These are phyloP conservation scores for Lactifluus echinatus DNA, from an alignment of 768 basidiomycete species.

Conservation along the genomic window DNA sequence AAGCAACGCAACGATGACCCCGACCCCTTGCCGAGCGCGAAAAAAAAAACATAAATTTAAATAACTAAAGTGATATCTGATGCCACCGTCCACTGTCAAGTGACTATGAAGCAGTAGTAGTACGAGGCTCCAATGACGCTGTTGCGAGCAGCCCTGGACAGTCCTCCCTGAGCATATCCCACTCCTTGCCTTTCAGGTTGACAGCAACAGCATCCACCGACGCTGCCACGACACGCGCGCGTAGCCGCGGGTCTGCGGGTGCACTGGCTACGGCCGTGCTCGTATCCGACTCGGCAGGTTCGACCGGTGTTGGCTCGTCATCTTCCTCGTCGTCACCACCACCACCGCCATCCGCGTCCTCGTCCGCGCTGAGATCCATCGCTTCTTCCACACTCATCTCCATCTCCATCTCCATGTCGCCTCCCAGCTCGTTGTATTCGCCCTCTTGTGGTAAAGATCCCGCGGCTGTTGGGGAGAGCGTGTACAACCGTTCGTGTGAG, in stretches of 20 bases:
- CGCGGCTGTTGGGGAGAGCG: neutral
- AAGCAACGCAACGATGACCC: too few relatives aligned
- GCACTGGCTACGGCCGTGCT: conserved; percentile 14
- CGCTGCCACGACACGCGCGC: neutral
- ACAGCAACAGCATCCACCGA: neutral
- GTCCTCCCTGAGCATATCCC: conserved; percentile 20
- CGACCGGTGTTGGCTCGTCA: conserved; percentile 16
- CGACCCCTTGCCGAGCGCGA: too few relatives aligned
- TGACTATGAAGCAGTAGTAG: neutral
- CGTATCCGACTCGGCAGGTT: conserved; percentile 19
- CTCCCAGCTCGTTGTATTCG: conserved; percentile 5
- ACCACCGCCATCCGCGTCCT: conserved; percentile 6
- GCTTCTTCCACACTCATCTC: conserved; percentile 25
- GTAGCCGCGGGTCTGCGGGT: conserved; percentile 13
- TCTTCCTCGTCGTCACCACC: neutral
- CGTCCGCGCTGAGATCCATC: conserved; percentile 24
- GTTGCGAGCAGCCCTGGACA: neutral
- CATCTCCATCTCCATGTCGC: conserved; percentile 21
- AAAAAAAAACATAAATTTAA: conserved; percentile 1
- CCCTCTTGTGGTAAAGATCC: neutral
- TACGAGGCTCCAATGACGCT: neutral
- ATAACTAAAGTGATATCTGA: neutral
- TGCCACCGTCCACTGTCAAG: neutral
- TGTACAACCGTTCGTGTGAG: neutral
- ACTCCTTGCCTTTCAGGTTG: conserved; percentile 27